Percentiles rank a stretch among this genome's conserved stretches.
Evolutionary conservation across 1,284 basidiomycete species (phyloP).

Genomic region (Takashimella koratensis): DNA sequence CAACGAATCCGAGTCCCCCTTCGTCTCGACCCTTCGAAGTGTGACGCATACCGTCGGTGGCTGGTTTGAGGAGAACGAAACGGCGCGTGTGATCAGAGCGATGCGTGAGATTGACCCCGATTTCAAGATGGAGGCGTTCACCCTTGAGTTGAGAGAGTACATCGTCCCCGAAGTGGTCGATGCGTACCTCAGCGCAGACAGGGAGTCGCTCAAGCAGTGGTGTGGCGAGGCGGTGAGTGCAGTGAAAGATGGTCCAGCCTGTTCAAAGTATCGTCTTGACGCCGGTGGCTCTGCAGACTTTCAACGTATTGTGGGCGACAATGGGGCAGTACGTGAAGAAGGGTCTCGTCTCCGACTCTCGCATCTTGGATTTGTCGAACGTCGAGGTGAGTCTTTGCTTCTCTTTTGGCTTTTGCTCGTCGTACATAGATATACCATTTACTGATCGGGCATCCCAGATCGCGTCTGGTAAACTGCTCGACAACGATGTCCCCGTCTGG

Average conservation of each 20-base stretch:
- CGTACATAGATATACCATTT: neutral
- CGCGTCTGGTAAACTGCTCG: constrained; percentile 71
- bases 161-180: constrained; percentile 97
- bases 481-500: constrained; percentile 84
- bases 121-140: constrained; percentile 82
- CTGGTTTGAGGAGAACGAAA: constrained; percentile 94
- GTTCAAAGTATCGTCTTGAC: neutral
- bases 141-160: constrained; percentile 90
- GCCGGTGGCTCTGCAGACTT: constrained; percentile 58
- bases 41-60: constrained; percentile 84
- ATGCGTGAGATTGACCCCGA: constrained; percentile 83
- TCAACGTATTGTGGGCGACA: constrained; percentile 95
- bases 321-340: constrained; percentile 91
- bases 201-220: constrained; percentile 82
- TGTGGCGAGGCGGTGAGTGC: constrained; percentile 88
- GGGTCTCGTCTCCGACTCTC: constrained; percentile 83
- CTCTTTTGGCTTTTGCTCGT: neutral
- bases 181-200: constrained; percentile 85
- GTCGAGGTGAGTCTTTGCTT: constrained; percentile 65
- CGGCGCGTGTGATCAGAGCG: constrained; percentile 81
- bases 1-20: constrained; percentile 89
- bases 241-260: neutral
- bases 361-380: constrained; percentile 88
- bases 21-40: constrained; percentile 73
- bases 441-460: no score